These are phyloP conservation scores for Xylaria telfairii DNA, from an alignment of 495 filamentous ascomycete genomes.

Conservation along the genomic window DNA sequence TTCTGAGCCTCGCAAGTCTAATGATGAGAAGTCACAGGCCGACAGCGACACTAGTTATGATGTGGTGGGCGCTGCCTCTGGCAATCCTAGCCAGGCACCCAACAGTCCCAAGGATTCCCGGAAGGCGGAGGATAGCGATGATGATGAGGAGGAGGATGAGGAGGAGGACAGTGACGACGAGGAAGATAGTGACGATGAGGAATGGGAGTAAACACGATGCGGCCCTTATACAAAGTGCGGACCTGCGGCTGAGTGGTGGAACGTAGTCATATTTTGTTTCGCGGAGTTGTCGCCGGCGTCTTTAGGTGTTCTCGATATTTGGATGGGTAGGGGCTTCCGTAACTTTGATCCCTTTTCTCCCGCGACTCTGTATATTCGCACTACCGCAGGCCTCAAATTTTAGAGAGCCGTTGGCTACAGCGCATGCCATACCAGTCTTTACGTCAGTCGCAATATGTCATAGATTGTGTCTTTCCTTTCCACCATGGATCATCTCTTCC, in stretches of 20 bases:
- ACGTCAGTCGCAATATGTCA: background rate
- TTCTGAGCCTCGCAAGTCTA: conserved; percentile 74
- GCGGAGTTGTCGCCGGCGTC: conserved; percentile 20
- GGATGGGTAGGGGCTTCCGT: conserved; percentile 24
- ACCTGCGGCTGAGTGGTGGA: conserved; percentile 1
- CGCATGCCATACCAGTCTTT: background rate
- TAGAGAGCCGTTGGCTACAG: background rate
- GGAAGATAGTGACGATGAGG: conserved; percentile 59
- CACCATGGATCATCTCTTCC: conserved; percentile 61
- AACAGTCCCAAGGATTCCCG: conserved; percentile 70
- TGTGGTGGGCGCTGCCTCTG: conserved; percentile 76
- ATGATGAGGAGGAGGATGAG: conserved; percentile 38
- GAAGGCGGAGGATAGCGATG: conserved; percentile 57
- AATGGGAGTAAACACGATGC: conserved; percentile 71
- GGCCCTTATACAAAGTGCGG: background rate
- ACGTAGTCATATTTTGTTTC: conserved; percentile 19
- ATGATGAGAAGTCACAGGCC: conserved; percentile 82
- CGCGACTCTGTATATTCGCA: conserved; percentile 23
- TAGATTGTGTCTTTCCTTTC: background rate
- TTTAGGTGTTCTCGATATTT: conserved; percentile 23
- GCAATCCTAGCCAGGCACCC: conserved; percentile 75
- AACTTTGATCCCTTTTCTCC: conserved; percentile 4
- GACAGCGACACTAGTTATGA: conserved; percentile 95
- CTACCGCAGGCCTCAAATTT: background rate
- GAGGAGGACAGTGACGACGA: conserved; percentile 44